These are phyloP conservation scores for Rhizophora apiculata DNA, from an alignment of 345 rosid species.

Conservation along the genomic window DNA sequence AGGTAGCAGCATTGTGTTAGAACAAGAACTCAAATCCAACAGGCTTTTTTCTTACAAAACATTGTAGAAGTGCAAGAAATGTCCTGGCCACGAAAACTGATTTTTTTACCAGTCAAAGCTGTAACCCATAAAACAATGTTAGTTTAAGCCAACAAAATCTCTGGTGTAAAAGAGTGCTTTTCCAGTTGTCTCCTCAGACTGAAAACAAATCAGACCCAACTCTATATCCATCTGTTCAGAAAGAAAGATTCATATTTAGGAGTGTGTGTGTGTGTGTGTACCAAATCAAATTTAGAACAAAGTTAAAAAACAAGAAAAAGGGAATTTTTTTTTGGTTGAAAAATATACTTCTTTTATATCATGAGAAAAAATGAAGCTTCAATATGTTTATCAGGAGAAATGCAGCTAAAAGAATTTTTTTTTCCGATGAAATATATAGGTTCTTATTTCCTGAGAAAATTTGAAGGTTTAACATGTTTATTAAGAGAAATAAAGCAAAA, in stretches of 20 bases:
- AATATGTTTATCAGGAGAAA: too few relatives aligned
- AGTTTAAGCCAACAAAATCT: not conserved
- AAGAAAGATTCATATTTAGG: too few relatives aligned
- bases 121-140: constrained; percentile 1
- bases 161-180: not conserved
- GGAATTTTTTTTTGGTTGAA: not conserved
- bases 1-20: too few relatives aligned
- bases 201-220: not conserved
- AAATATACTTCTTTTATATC: not conserved
- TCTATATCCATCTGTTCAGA: not conserved
- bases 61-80: not conserved
- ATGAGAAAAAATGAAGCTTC: too few relatives aligned
- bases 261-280: not conserved
- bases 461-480: too few relatives aligned
- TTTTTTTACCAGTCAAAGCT: constrained; percentile 18
- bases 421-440: too few relatives aligned
- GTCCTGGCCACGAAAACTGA: not conserved
- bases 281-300: not conserved
- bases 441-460: too few relatives aligned
- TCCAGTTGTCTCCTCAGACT: not conserved
- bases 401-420: too few relatives aligned
- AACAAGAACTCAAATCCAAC: too few relatives aligned
- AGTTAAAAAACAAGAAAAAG: not conserved
- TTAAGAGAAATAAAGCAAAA: not conserved
- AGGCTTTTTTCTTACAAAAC: too few relatives aligned